Conservation (phyloP, 2,329 filamentous ascomycete genomes). For the Aspergillaceae sp. region DNA sequence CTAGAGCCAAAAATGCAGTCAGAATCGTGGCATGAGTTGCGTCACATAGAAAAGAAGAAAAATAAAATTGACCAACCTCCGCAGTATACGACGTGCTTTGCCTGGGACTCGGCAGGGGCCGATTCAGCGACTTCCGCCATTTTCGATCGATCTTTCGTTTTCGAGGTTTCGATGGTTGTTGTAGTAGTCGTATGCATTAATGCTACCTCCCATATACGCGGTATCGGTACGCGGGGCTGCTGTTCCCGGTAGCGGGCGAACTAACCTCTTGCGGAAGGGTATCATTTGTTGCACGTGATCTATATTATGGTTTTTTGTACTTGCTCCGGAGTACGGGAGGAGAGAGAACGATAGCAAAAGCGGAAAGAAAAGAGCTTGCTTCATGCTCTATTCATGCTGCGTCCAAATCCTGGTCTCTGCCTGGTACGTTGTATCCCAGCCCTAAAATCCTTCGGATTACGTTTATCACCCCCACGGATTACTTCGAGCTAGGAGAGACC, state of each 20-base stretch:
- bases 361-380: too few species aligned
- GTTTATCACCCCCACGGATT: too few species aligned
- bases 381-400: too few species aligned
- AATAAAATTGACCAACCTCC: constrained; percentile 40
- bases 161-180: not conserved
- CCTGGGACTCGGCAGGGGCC: constrained; percentile 34
- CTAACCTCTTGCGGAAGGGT: not conserved
- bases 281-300: constrained; percentile 1
- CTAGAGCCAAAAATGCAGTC: constrained; percentile 25
- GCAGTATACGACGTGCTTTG: constrained; percentile 54
- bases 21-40: not conserved
- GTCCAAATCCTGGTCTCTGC: too few species aligned
- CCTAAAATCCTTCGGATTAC: too few species aligned
- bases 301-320: not conserved
- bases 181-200: not conserved
- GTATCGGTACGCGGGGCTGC: not conserved
- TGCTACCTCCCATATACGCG: not conserved
- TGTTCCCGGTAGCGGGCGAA: not conserved
- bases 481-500: too few species aligned
- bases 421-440: too few species aligned
- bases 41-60: constrained; percentile 2
- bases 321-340: not conserved
- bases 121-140: constrained; percentile 30
- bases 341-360: too few species aligned
- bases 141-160: constrained; percentile 1